phyloP scores from a whole-genome alignment of 352 stramenopile genomes.

The Albugo laibachii region DNA sequence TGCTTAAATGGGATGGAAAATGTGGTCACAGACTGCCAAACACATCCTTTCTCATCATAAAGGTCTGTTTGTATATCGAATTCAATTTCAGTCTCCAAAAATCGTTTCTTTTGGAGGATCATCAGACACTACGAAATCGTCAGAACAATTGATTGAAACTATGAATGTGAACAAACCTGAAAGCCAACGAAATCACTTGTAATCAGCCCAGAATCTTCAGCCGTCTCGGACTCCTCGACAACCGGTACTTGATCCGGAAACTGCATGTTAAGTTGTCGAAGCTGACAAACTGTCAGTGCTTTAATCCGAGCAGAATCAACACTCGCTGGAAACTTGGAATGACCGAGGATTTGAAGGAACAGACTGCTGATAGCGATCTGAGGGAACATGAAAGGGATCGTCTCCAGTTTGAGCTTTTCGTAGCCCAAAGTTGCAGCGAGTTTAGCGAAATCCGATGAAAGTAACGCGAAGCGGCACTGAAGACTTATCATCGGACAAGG shows the following conservation, averaged over 20 bases:
- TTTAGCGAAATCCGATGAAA: slow-evolving; percentile 61
- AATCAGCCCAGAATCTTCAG: slow-evolving; percentile 12
- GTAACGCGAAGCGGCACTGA: slow-evolving; percentile 40
- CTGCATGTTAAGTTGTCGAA: slow-evolving; percentile 49
- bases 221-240: slow-evolving; percentile 4
- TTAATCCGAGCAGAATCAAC: slow-evolving; percentile 31
- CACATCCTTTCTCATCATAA: slow-evolving; percentile 39
- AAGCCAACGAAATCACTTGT: slow-evolving; percentile 10
- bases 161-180: background rate
- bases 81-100: slow-evolving; percentile 44
- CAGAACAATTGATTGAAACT: background rate
- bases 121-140: slow-evolving; percentile 30
- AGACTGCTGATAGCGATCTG: slow-evolving; percentile 39
- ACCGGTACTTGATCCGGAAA: slow-evolving; percentile 17
- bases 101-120: slow-evolving; percentile 54
- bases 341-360: slow-evolving; percentile 56
- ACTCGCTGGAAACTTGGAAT: slow-evolving; percentile 58
- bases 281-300: slow-evolving; percentile 51
- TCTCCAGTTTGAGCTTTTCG: slow-evolving; percentile 34
- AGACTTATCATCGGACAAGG: slow-evolving; percentile 56
- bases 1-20: slow-evolving; percentile 44
- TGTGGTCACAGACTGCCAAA: slow-evolving; percentile 57
- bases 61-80: slow-evolving; percentile 59
- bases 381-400: slow-evolving; percentile 56
- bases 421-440: slow-evolving; percentile 58